Base-by-base conservation (phyloP, 2,329 filamentous ascomycete genomes). In the Cordyceps tenuipes region DNA sequence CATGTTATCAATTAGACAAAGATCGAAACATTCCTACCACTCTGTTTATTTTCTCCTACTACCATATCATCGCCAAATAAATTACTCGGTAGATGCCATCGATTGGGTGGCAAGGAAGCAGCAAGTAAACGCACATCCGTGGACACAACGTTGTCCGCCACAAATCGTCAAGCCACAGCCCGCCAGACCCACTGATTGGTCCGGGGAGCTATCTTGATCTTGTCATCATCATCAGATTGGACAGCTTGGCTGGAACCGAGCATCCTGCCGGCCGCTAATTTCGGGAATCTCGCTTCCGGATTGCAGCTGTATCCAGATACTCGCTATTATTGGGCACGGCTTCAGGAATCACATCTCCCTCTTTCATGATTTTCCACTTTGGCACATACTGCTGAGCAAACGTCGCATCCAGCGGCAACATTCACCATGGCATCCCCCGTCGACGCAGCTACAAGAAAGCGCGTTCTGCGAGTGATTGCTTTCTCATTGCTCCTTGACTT, bases 401-500 rank as follows among this genome's bases (percentile, higher is more conserved):
- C 26, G 10, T 36, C 39, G 17, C 34, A 7, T 47, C 26, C 34
- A 34, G 7, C 51, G 10, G 43, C 34, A 21, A 21, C 44, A 47
- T 36, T 29, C 52, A 61, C 61, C 61, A 79, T 79, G 77, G 73
- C 77, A 48, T 61, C 68, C 44, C 19, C 57, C 13, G 75, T 84
- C 36, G 80, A 83, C 66, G 73, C 80, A 52, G 72, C 75, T 60
- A 79, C 78, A 72, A 85, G 92, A 63, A 96, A 90, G 76, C 87
- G 81, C 76, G 91, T 97, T 64, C 79, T 97, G 63, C 87, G 82
- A 68, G 91, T 97, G 67, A 84, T 97, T 64, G 92, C 96, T 73
- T 80, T 94, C 63, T 97, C 93, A 58, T 80, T 97, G 46, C 81
- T 97, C 17, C 81, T 97, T 13, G 93, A 97, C 73, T 75, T 97